phyloP scores from a whole-genome alignment of 768 basidiomycete species.

The Lentinula boryana region DNA sequence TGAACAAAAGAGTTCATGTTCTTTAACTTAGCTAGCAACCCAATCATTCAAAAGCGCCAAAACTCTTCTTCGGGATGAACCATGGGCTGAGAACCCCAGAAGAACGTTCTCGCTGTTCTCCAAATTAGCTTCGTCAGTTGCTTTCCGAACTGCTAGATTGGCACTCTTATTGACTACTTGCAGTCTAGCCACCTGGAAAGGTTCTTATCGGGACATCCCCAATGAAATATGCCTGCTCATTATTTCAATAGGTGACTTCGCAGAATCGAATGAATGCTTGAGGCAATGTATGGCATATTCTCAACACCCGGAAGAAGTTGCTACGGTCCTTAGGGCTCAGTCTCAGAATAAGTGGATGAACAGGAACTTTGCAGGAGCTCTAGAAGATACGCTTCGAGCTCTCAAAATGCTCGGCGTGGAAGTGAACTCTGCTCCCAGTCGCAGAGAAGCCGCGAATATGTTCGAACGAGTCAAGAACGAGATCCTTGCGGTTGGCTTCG shows the following conservation, averaged over 20 bases:
- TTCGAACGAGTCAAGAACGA: conserved; percentile 69
- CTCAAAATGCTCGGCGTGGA: conserved; percentile 59
- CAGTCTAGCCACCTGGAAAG: conserved; percentile 64
- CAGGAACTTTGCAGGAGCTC: conserved; percentile 48
- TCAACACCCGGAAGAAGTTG: conserved; percentile 48
- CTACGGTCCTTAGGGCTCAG: conserved; percentile 49
- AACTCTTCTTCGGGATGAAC: conserved; percentile 44
- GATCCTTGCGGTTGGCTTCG: conserved; percentile 64
- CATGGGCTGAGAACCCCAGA: conserved; percentile 40
- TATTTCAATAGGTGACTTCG: conserved; percentile 41
- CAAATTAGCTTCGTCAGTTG: conserved; percentile 55
- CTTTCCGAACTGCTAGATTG: neutral
- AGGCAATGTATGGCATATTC: conserved; percentile 47
- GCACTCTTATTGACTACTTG: neutral
- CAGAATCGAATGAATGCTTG: conserved; percentile 44
- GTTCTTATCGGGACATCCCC: conserved; percentile 19
- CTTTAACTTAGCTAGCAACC: conserved; percentile 43
- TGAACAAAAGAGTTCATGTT: neutral
- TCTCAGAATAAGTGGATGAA: conserved; percentile 62
- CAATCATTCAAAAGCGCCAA: conserved; percentile 58
- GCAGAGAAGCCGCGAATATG: conserved; percentile 52
- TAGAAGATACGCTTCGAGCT: conserved; percentile 53
- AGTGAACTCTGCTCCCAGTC: conserved; percentile 45
- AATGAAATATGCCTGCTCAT: neutral
- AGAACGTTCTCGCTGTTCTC: conserved; percentile 49